Conservation (phyloP, 768 basidiomycete genomes). For the Xerocomellus chrysenteron region DNA sequence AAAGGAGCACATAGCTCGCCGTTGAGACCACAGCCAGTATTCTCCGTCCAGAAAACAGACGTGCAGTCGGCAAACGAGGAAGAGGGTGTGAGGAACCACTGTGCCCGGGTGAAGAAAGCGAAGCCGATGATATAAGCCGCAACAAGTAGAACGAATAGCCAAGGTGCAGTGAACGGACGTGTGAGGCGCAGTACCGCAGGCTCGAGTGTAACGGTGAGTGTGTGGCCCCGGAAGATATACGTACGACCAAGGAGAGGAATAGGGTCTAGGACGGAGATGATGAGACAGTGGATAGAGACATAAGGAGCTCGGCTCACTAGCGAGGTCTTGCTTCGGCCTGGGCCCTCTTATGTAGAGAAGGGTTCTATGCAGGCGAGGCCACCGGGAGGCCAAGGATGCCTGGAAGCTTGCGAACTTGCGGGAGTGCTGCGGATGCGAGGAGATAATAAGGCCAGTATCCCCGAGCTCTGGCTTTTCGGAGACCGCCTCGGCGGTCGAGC, state of each 20-base stretch:
- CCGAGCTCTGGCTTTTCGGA: conserved; percentile 5
- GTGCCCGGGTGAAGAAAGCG: conserved; percentile 68
- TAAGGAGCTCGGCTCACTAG: conserved; percentile 32
- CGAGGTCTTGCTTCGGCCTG: conserved; percentile 51
- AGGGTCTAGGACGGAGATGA: conserved; percentile 41
- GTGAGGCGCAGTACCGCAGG: conserved; percentile 51
- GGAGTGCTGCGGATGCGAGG: not conserved
- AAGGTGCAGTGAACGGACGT: conserved; percentile 48
- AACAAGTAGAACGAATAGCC: conserved; percentile 54
- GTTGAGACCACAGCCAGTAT: conserved; percentile 73
- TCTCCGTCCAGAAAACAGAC: conserved; percentile 64
- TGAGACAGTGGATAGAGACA: not conserved
- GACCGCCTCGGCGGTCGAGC: not conserved
- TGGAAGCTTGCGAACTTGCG: conserved; percentile 8
- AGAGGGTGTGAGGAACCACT: conserved; percentile 68
- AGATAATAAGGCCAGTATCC: not conserved
- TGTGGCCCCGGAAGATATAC: conserved; percentile 36
- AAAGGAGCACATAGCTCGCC: conserved; percentile 67
- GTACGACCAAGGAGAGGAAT: conserved; percentile 55
- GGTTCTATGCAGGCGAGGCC: conserved; percentile 21
- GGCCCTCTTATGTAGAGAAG: conserved; percentile 56
- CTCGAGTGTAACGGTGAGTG: conserved; percentile 51
- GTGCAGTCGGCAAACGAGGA: conserved; percentile 67
- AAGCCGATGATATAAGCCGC: conserved; percentile 68
- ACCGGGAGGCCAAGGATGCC: conserved; percentile 5